Percentiles rank a stretch among this genome's conserved stretches.
phyloP scores from a whole-genome alignment of 345 rosid genomes.

The Syzygium jambos region DNA sequence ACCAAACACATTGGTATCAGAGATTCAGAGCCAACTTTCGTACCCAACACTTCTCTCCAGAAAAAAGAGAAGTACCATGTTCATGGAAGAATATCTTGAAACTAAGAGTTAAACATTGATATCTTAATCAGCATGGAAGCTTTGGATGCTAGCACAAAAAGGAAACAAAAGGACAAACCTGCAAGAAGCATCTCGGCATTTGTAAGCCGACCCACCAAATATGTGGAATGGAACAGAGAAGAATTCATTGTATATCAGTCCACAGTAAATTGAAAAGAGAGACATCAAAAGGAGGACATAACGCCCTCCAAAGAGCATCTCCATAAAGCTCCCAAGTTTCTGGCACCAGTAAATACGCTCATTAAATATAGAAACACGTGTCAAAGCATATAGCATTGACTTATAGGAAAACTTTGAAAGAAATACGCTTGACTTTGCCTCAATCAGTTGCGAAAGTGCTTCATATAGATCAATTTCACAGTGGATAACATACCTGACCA shows the following conservation, averaged over 20 bases:
- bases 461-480: neutral
- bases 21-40: neutral
- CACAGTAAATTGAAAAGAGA: slow-evolving; percentile 92
- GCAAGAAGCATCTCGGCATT: slow-evolving; percentile 76
- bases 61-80: neutral
- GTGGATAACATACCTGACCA: slow-evolving; percentile 41
- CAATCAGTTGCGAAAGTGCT: neutral
- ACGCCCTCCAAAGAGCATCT: slow-evolving; percentile 94
- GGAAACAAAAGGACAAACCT: slow-evolving; percentile 29
- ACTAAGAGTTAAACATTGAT: neutral
- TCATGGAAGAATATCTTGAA: neutral
- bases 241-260: slow-evolving; percentile 95
- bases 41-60: neutral
- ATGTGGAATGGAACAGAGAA: slow-evolving; percentile 92
- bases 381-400: neutral
- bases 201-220: slow-evolving; percentile 95
- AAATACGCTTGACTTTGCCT: neutral
- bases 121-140: neutral
- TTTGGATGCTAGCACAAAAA: neutral
- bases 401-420: neutral
- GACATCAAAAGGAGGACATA: slow-evolving; percentile 90
- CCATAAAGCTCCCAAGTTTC: slow-evolving; percentile 99
- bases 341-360: slow-evolving; percentile 11
- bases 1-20: neutral
- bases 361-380: neutral